Percentiles rank a stretch among this genome's conserved stretches.
Conservation (phyloP, 148 eudicot genomes). For the Arctostaphylos glauca region DNA sequence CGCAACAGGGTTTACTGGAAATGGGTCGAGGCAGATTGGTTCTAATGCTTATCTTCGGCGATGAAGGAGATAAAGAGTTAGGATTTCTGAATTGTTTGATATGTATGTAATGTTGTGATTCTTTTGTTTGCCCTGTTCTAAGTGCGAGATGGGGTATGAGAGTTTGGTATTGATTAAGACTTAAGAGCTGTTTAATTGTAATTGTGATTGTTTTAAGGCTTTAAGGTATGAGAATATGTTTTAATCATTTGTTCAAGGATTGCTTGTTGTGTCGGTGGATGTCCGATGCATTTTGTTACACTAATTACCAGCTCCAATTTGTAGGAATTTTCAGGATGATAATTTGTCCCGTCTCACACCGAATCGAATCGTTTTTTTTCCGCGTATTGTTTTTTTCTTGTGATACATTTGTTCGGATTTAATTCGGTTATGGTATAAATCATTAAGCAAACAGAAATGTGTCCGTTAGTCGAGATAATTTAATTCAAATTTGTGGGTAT, state of each 20-base stretch:
- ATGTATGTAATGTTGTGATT: not conserved
- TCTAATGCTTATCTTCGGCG: not conserved
- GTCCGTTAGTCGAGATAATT: too few species aligned
- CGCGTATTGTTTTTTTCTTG: too few species aligned
- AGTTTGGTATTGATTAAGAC: not conserved
- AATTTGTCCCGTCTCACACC: too few species aligned
- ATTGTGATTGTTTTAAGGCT: not conserved
- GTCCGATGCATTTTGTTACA: too few species aligned
- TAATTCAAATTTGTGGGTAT: too few species aligned
- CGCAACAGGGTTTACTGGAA: not conserved
- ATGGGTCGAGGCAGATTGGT: conserved; percentile 6
- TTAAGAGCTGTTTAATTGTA: not conserved
- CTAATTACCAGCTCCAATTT: too few species aligned
- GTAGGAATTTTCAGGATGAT: too few species aligned
- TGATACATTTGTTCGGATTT: too few species aligned
- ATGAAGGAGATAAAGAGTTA: not conserved
- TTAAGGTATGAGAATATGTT: not conserved
- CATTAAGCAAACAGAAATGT: too few species aligned
- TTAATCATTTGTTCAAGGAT: not conserved
- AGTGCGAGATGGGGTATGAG: not conserved
- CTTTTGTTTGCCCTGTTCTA: not conserved
- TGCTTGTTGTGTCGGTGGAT: not conserved
- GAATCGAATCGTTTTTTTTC: too few species aligned
- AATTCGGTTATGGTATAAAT: too few species aligned
- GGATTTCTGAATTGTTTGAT: not conserved